Evolutionary conservation across 225 moss, liverwort and hornwort genomes (phyloP).

Genomic region (Neckera pumila): DNA sequence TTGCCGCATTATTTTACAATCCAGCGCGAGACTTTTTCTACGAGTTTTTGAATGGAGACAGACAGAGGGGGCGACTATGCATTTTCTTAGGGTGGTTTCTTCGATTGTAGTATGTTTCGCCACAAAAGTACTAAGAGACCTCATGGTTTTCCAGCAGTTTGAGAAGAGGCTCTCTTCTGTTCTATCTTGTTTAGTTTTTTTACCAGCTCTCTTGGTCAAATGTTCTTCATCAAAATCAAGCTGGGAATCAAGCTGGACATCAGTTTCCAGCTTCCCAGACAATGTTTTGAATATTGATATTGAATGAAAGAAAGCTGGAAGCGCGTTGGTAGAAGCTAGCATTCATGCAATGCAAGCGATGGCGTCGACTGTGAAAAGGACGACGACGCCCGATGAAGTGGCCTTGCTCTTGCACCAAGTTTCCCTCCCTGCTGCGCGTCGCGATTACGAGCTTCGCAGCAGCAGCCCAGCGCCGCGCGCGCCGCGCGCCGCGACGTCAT

Average conservation of each 20-base stretch:
- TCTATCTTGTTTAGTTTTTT: too few relatives aligned
- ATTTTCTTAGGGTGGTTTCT: not conserved
- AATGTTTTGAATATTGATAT: not conserved
- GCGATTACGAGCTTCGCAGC: slow-evolving; percentile 49
- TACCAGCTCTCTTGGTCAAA: too few relatives aligned
- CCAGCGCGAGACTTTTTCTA: not conserved
- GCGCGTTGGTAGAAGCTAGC: not conserved
- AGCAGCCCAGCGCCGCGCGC: slow-evolving; percentile 3
- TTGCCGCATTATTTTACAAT: not conserved
- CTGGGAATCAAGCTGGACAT: too few relatives aligned
- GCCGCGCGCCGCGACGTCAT: not conserved
- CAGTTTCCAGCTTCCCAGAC: not conserved
- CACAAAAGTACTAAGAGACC: too few relatives aligned
- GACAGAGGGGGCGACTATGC: not conserved
- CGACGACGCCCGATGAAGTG: slow-evolving; percentile 9
- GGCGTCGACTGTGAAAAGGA: slow-evolving; percentile 10
- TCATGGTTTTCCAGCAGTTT: too few relatives aligned
- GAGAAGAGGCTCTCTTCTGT: too few relatives aligned
- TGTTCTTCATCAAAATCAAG: too few relatives aligned
- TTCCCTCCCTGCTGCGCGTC: slow-evolving; percentile 28
- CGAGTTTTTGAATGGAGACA: not conserved
- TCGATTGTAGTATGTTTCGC: not conserved
- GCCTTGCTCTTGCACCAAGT: slow-evolving; percentile 29
- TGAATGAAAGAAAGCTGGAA: not conserved
- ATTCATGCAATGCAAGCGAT: not conserved